phyloP scores from a whole-genome alignment of 495 filamentous ascomycete species.

The Aspergillus sclerotiicarbonarius region DNA sequence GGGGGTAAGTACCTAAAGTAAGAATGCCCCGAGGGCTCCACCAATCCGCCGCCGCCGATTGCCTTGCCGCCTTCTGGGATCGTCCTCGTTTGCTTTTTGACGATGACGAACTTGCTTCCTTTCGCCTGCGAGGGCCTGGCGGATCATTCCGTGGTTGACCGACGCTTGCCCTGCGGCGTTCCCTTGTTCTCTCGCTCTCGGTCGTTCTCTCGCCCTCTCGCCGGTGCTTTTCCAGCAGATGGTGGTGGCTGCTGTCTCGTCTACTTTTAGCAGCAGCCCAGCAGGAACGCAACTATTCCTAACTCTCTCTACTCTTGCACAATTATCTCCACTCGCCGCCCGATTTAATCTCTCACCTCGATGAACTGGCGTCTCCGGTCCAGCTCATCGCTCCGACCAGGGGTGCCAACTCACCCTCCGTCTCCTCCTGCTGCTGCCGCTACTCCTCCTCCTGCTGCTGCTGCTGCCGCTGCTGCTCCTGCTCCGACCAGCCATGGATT shows the following conservation, averaged over 20 bases:
- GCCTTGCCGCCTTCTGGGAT: too few species aligned
- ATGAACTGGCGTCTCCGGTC: conserved; percentile 13
- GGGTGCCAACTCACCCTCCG: conserved; percentile 12
- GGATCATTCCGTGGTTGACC: too few species aligned
- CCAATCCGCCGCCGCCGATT: too few species aligned
- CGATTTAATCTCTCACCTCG: conserved; percentile 6
- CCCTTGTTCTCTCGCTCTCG: background rate
- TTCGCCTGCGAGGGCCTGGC: too few species aligned
- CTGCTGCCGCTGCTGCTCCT: background rate
- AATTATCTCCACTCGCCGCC: background rate
- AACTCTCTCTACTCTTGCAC: background rate
- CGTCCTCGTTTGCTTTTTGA: too few species aligned
- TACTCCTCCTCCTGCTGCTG: background rate
- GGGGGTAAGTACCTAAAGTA: too few species aligned
- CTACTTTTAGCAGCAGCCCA: background rate
- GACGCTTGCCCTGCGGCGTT: background rate
- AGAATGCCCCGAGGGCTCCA: too few species aligned
- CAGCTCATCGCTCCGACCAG: conserved; percentile 17
- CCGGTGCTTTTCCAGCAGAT: too few species aligned
- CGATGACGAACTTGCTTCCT: too few species aligned
- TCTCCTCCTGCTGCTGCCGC: conserved; percentile 3
- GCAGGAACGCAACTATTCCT: background rate
- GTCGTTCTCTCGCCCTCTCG: background rate
- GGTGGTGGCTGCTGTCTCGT: background rate
- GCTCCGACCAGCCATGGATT: background rate